Percentiles rank a stretch among this genome's conserved stretches.
Evolutionary conservation across 2,329 filamentous ascomycete genomes (phyloP).

Genomic region (Fusarium sp.): DNA sequence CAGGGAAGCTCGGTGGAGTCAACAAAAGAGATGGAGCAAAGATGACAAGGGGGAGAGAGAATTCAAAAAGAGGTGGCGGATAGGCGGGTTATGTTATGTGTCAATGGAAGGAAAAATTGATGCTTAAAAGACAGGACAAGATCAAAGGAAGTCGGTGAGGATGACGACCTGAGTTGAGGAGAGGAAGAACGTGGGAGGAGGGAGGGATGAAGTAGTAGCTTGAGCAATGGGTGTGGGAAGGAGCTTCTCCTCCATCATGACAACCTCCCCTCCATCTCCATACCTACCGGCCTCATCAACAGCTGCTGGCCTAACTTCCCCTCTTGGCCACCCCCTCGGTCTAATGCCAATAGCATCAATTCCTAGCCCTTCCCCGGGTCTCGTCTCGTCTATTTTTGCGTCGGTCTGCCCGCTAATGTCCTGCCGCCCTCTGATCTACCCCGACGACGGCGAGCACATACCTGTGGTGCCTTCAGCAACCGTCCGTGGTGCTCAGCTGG

Average conservation of each 20-base stretch:
- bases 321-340: neutral
- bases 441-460: constrained; percentile 17
- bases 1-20: constrained; percentile 31
- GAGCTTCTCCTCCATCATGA: constrained; percentile 35
- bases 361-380: constrained; percentile 8
- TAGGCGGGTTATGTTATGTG: constrained; percentile 7
- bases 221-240: constrained; percentile 7
- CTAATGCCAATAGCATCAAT: constrained; percentile 5
- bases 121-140: constrained; percentile 12
- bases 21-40: constrained; percentile 24
- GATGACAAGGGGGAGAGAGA: constrained; percentile 12
- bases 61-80: neutral
- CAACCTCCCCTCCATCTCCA: constrained; percentile 15
- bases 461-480: constrained; percentile 16
- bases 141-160: constrained; percentile 3
- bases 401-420: constrained; percentile 23
- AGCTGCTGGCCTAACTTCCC: constrained; percentile 14
- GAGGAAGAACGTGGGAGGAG: constrained; percentile 4
- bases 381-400: constrained; percentile 8
- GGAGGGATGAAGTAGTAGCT: neutral
- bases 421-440: constrained; percentile 12
- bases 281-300: neutral
- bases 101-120: constrained; percentile 25
- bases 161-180: constrained; percentile 3
- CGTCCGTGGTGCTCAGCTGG: constrained; percentile 8